These are phyloP conservation scores for Herpotrichia juniperi DNA, from an alignment of 2,329 filamentous ascomycete genomes.

Conservation along the genomic window DNA sequence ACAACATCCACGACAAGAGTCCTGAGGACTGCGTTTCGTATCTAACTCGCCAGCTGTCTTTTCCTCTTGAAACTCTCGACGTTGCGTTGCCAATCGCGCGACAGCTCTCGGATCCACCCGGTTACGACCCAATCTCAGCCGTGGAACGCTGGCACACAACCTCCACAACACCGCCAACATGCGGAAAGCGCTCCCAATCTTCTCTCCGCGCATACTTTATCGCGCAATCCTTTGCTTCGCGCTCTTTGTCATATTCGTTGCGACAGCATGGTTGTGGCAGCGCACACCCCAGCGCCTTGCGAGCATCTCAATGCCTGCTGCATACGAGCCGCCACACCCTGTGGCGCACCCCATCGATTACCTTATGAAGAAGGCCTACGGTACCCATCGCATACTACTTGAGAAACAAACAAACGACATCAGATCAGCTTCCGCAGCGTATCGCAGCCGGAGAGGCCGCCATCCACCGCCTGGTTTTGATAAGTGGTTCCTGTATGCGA, in stretches of 20 bases:
- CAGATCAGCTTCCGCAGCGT: conserved; percentile 47
- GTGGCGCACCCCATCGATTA: conserved; percentile 46
- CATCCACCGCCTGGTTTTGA: conserved; percentile 59
- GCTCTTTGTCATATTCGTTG: conserved; percentile 66
- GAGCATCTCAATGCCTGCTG: not conserved
- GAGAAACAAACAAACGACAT: conserved; percentile 46
- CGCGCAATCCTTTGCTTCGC: conserved; percentile 72
- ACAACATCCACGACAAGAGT: too few relatives aligned
- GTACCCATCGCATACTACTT: conserved; percentile 34
- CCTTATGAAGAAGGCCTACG: conserved; percentile 43
- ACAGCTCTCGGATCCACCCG: not conserved
- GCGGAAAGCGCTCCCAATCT: not conserved
- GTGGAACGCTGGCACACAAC: not conserved
- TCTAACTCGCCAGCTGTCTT: not conserved
- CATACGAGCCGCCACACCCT: conserved; percentile 2
- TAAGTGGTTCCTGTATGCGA: conserved; percentile 54
- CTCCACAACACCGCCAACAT: conserved; percentile 1
- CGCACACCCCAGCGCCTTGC: not conserved
- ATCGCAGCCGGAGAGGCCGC: conserved; percentile 52
- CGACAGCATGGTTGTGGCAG: conserved; percentile 20
- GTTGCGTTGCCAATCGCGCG: not conserved
- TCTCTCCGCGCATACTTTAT: conserved; percentile 4
- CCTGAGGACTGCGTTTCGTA: too few relatives aligned
- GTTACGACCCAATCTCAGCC: not conserved
- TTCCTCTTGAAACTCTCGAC: not conserved